These are phyloP conservation scores for Populus davidiana DNA, from an alignment of 345 rosid species.

Conservation along the genomic window DNA sequence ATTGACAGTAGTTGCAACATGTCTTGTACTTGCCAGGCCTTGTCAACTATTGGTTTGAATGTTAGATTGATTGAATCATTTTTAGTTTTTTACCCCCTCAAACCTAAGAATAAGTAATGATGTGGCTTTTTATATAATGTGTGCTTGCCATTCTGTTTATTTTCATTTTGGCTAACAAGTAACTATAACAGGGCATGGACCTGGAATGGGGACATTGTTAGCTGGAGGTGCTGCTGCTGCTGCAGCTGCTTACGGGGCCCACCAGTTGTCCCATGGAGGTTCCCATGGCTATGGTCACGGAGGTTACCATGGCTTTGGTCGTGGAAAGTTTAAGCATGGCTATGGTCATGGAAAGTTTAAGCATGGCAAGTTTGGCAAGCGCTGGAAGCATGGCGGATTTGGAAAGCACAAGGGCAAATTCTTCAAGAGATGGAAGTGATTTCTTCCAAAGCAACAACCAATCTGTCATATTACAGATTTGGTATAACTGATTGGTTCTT, in stretches of 20 bases:
- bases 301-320: conserved; percentile 38
- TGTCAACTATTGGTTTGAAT: too few species aligned
- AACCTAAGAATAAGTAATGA: not conserved
- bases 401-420: conserved; percentile 63
- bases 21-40: not conserved
- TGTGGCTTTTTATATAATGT: not conserved
- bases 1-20: not conserved
- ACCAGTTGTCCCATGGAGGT: conserved; percentile 49
- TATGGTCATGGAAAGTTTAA: conserved; percentile 66
- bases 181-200: conserved; percentile 33
- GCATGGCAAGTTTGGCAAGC: conserved; percentile 67
- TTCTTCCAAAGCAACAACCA: not conserved
- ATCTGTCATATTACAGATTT: not conserved
- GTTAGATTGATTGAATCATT: not conserved
- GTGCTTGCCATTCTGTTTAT: not conserved
- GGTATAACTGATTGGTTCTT: not conserved
- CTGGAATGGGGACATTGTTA: conserved; percentile 54
- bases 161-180: not conserved
- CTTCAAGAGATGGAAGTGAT: conserved; percentile 30
- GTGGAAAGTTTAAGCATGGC: conserved; percentile 55
- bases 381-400: conserved; percentile 61
- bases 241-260: conserved; percentile 67
- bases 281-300: conserved; percentile 24
- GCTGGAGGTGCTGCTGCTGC: conserved; percentile 78
- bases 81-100: not conserved